Base-by-base conservation (phyloP, 148 eudicot species). In the Vaccinium vitisidaea region DNA sequence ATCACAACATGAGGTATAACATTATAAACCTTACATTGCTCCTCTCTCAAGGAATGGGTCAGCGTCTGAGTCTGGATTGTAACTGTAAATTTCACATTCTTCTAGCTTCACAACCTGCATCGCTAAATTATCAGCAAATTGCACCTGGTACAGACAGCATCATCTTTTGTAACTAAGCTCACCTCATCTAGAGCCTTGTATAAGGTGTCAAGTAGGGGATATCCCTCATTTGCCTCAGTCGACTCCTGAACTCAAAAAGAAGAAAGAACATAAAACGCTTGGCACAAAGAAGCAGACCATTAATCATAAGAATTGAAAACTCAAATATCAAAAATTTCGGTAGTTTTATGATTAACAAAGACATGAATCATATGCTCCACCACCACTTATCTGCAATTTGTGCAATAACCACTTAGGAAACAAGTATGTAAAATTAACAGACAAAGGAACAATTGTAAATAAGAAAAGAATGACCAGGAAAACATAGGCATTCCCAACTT, bases 71-170 rank as follows among this genome's bases (percentile, higher is more conserved):
- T 93, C 95, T 1, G 98, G 98, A 86, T 92, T 94, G 90, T 92
- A 96, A 87, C 97, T 92, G 88, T 93, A 96, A 82, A 96, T 92
- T 85, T 96, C 99, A 88, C 99, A 96, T 88, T 94, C 99, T 56
- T 93, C 86, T 84, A 96, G 87, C 83, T 93, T 92, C 70, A 93
- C 95, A 81, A 95, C 99, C 99, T 96, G 94, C 84, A 89, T 65
- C 36, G 50, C 61, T 39, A 75, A n/a, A 3, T 87, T 79, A 81
- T 83, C 43, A 86, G 83, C 77, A 5, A 73, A 71, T 23, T 54
- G 50, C 50, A 71, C 56, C 18, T 50, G 70, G 46, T 55, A 77
- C n/a, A 69, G 52, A 18, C 32, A 13, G 48, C 46, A 76, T 76
- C 25, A 50, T 75, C 19, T 61, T 67, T 32, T 16, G 53, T 32